Evolutionary conservation across 2,329 filamentous ascomycete genomes (phyloP).

Genomic region (Sordariomycetes sp.): DNA sequence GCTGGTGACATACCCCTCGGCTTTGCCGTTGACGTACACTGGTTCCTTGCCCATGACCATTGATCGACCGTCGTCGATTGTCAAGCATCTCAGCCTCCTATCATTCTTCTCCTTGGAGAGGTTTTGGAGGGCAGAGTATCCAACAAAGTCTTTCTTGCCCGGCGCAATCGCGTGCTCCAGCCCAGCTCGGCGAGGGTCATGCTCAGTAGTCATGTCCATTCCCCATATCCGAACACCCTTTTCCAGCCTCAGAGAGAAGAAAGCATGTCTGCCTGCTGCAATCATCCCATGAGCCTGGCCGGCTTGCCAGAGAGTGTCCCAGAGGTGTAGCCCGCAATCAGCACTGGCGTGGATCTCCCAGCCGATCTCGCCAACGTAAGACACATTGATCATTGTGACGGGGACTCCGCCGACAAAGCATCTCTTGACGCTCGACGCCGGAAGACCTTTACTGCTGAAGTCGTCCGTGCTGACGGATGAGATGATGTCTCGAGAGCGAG

Average conservation of each 20-base stretch:
- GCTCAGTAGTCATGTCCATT: slow-evolving; percentile 50
- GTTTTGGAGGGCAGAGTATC: slow-evolving; percentile 35
- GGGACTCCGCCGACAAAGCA: slow-evolving; percentile 44
- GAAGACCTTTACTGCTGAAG: slow-evolving; percentile 33
- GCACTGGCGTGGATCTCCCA: slow-evolving; percentile 55
- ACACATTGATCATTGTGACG: slow-evolving; percentile 44
- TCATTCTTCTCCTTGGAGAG: slow-evolving; percentile 23
- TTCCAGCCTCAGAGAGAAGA: slow-evolving; percentile 50
- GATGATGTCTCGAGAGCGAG: slow-evolving; percentile 42
- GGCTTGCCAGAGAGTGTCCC: slow-evolving; percentile 47
- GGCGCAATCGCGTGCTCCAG: slow-evolving; percentile 38
- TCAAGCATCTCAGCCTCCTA: slow-evolving; percentile 36
- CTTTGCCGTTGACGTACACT: slow-evolving; percentile 36
- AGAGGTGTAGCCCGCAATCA: slow-evolving; percentile 47
- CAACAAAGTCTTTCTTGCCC: slow-evolving; percentile 44
- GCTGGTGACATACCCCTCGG: slow-evolving; percentile 49
- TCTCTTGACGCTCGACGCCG: slow-evolving; percentile 39
- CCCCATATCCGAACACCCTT: slow-evolving; percentile 50
- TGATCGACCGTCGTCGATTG: slow-evolving; percentile 45
- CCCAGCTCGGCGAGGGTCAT: slow-evolving; percentile 51
- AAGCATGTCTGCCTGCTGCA: slow-evolving; percentile 47
- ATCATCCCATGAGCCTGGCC: slow-evolving; percentile 46
- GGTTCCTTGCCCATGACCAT: slow-evolving; percentile 55
- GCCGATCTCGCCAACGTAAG: slow-evolving; percentile 51
- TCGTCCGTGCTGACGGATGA: slow-evolving; percentile 31